Evolutionary conservation across 371 early-diverging fungal genomes (phyloP), one percentile per base, ranked within the genome.

Genomic region (Circinella minor): DNA sequence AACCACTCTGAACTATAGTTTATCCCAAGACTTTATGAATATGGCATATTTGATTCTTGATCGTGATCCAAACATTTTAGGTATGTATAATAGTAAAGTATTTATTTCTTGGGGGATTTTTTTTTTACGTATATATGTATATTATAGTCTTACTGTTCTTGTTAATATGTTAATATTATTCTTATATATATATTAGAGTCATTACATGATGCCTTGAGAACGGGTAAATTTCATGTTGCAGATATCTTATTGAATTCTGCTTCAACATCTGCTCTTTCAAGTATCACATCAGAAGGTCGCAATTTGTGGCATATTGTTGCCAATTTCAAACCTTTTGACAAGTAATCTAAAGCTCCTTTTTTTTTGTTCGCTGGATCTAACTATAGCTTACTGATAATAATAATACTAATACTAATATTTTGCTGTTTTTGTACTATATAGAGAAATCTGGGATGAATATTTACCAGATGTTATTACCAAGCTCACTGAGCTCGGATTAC

Each of bases 31-130:
- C 59, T 77, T 83, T 71, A 84, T 89, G 76, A 83, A 84, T 48
- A 71, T 90, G 66, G 82, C 87, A 4, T 89, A 87, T 65, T 66
- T 86, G 27, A 81, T 88, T 47, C 77, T 88, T 70, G 81, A 85
- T 34, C 72, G 73, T 27, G 77, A 78, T 14, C 63, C 68, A 4
- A 68, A 66, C 10, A 43, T 81, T 0, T 63, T 79, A 14, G 77
- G 84, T 82, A 81, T 73, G 66, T 48, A 8, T n/a, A 27, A 27
- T 27, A 27, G 27, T 27, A 27, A 27, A 27, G 2, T 27, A 27
- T 27, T 27, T 2, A 0, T 27, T 27, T 27, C 27, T 27, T 27
- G 27, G 27, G 2, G 27, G 27, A 27, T 27, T 1, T 27, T 27
- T 27, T 27, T 27, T 27, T 1, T n/a, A n/a, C n/a, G n/a, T 63